These are phyloP conservation scores for Xylariomycetidae sp. DNA, from an alignment of 2,329 filamentous ascomycete species.

Conservation along the genomic window DNA sequence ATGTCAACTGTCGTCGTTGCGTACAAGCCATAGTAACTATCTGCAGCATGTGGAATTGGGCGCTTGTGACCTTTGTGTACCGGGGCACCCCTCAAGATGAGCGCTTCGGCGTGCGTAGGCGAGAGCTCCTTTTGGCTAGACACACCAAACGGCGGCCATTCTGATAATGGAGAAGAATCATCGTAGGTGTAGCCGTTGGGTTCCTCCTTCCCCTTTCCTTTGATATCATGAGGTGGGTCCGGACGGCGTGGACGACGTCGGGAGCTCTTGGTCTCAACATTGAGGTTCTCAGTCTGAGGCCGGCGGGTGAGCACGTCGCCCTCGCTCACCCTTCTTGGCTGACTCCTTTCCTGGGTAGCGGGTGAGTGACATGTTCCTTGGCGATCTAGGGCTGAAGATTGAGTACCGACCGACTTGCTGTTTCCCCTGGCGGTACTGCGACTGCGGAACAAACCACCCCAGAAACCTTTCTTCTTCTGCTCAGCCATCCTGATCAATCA, in stretches of 20 bases:
- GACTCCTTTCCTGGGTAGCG: slow-evolving; percentile 23
- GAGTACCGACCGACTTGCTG: slow-evolving; percentile 30
- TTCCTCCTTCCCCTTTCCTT: slow-evolving; percentile 35
- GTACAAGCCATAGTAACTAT: slow-evolving; percentile 53
- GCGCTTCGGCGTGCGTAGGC: slow-evolving; percentile 49
- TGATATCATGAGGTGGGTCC: slow-evolving; percentile 30
- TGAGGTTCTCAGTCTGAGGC: slow-evolving; percentile 14
- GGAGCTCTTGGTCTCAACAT: slow-evolving; percentile 20
- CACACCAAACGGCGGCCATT: slow-evolving; percentile 55
- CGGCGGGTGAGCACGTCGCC: slow-evolving; percentile 27
- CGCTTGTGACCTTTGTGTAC: slow-evolving; percentile 51
- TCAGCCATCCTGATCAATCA: slow-evolving; percentile 25
- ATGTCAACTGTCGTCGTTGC: slow-evolving; percentile 45
- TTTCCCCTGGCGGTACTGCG: slow-evolving; percentile 36
- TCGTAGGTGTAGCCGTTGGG: slow-evolving; percentile 26
- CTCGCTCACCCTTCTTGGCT: slow-evolving; percentile 28
- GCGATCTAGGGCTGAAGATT: background rate
- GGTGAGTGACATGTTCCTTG: slow-evolving; percentile 12
- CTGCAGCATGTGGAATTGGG: slow-evolving; percentile 49
- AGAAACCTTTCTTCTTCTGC: slow-evolving; percentile 41
- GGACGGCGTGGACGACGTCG: slow-evolving; percentile 40
- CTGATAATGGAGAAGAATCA: slow-evolving; percentile 35
- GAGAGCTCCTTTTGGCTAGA: slow-evolving; percentile 45
- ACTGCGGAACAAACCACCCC: slow-evolving; percentile 44
- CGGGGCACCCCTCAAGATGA: slow-evolving; percentile 55